Conservation (phyloP, 1,284 basidiomycete species). For the Cutaneotrichosporon daszewskae region DNA sequence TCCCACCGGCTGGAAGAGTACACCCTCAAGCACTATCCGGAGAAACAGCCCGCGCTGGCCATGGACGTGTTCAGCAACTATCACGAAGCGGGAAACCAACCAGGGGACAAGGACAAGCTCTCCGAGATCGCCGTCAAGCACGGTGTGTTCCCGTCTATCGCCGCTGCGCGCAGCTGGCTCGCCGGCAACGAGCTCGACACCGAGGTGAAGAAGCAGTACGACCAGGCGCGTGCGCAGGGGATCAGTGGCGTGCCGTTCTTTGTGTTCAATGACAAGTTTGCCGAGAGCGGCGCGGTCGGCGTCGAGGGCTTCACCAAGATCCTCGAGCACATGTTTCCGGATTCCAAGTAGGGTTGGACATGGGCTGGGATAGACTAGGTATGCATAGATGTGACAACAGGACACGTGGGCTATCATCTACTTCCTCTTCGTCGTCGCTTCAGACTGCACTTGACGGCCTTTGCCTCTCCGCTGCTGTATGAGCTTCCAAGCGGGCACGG, state of each 20-base stretch:
- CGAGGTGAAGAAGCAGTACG: constrained; percentile 24
- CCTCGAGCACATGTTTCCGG: no score
- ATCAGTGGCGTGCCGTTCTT: constrained; percentile 52
- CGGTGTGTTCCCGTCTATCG: constrained; percentile 29
- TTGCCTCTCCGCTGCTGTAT: not conserved
- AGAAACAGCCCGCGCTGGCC: constrained; percentile 30
- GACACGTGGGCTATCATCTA: no score
- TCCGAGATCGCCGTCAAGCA: constrained; percentile 37
- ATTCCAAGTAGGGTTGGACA: no score
- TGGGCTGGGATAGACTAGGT: no score
- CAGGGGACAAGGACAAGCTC: constrained; percentile 35
- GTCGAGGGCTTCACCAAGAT: not conserved
- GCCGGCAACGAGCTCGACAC: not conserved
- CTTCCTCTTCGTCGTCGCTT: no score
- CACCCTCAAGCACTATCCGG: constrained; percentile 32
- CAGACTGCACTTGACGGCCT: no score
- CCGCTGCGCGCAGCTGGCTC: not conserved
- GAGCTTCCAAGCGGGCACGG: not conserved
- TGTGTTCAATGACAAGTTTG: constrained; percentile 38
- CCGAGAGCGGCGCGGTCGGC: not conserved
- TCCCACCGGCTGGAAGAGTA: constrained; percentile 42
- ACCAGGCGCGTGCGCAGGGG: constrained; percentile 34
- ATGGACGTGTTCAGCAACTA: constrained; percentile 40
- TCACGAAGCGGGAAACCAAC: constrained; percentile 43
- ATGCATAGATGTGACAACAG: no score